These are phyloP conservation scores for Leccinum aurantiacum DNA, from an alignment of 768 basidiomycete genomes.

Conservation along the genomic window DNA sequence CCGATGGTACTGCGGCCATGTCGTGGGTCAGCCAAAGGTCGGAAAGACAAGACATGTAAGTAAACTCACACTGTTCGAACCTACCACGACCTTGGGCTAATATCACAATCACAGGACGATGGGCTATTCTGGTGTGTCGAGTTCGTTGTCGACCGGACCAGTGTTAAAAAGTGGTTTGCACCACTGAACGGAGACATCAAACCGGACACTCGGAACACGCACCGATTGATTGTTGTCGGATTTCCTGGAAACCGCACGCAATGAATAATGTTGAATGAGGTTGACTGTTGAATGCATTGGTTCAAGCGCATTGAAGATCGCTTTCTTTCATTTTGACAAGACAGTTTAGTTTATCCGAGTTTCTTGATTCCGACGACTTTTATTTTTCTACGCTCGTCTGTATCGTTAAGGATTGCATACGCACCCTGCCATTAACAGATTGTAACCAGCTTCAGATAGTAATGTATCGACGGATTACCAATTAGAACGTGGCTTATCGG, in stretches of 20 bases:
- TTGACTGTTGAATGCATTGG: not conserved
- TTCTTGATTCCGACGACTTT: no score
- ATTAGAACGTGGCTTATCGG: no score
- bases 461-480: no score
- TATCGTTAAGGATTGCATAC: no score
- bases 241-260: slow-evolving; percentile 34
- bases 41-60: slow-evolving; percentile 50
- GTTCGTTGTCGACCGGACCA: slow-evolving; percentile 36
- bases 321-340: not conserved
- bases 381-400: no score
- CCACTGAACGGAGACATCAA: slow-evolving; percentile 69
- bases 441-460: no score
- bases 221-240: slow-evolving; percentile 42
- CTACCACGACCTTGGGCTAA: not conserved
- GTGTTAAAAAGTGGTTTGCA: slow-evolving; percentile 58
- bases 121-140: slow-evolving; percentile 56
- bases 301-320: no score
- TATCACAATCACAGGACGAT: slow-evolving; percentile 36
- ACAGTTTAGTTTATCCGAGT: not conserved
- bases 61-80: not conserved
- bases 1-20: slow-evolving; percentile 52
- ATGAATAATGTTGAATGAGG: not conserved
- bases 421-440: no score
- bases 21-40: slow-evolving; percentile 44
- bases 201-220: slow-evolving; percentile 48